phyloP scores from a whole-genome alignment of 2,329 filamentous ascomycete species.

The Colletotrichum spaethianum region DNA sequence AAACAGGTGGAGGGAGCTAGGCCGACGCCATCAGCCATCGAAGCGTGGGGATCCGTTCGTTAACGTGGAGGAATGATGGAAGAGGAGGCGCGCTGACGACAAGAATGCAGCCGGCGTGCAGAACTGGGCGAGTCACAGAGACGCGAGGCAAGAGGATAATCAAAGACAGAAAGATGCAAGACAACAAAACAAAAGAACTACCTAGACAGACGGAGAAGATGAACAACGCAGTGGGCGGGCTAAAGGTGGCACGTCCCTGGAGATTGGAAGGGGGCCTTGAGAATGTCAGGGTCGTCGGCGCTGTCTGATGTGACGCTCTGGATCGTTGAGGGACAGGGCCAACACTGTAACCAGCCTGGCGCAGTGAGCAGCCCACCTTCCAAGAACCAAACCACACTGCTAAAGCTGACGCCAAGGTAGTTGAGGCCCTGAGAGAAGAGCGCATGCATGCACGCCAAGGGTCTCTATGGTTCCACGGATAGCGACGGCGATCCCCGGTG shows the following conservation, averaged over 20 bases:
- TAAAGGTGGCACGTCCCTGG: slow-evolving; percentile 27
- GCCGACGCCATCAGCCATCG: slow-evolving; percentile 32
- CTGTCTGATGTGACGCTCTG: slow-evolving; percentile 15
- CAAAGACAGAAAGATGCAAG: slow-evolving; percentile 24
- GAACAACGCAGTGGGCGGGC: slow-evolving; percentile 12
- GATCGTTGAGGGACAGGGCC: slow-evolving; percentile 13
- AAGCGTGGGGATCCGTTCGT: slow-evolving; percentile 36
- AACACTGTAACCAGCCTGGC: not conserved
- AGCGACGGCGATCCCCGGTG: slow-evolving; percentile 34
- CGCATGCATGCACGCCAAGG: slow-evolving; percentile 36
- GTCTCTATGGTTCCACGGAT: slow-evolving; percentile 32
- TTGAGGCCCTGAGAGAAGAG: slow-evolving; percentile 25
- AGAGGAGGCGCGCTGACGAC: slow-evolving; percentile 38
- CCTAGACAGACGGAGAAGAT: not conserved
- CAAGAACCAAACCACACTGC: slow-evolving; percentile 11
- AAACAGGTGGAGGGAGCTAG: slow-evolving; percentile 39
- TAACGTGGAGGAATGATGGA: slow-evolving; percentile 38
- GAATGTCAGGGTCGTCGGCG: slow-evolving; percentile 37
- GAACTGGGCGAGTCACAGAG: not conserved
- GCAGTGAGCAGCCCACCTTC: not conserved
- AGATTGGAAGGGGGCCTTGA: slow-evolving; percentile 39
- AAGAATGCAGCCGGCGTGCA: slow-evolving; percentile 37
- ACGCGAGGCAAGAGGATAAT: slow-evolving; percentile 15
- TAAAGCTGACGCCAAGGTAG: slow-evolving; percentile 17
- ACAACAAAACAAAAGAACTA: slow-evolving; percentile 31